Conservation (phyloP, 192 early-diverging fungal species). For the Coemansia sp. region DNA sequence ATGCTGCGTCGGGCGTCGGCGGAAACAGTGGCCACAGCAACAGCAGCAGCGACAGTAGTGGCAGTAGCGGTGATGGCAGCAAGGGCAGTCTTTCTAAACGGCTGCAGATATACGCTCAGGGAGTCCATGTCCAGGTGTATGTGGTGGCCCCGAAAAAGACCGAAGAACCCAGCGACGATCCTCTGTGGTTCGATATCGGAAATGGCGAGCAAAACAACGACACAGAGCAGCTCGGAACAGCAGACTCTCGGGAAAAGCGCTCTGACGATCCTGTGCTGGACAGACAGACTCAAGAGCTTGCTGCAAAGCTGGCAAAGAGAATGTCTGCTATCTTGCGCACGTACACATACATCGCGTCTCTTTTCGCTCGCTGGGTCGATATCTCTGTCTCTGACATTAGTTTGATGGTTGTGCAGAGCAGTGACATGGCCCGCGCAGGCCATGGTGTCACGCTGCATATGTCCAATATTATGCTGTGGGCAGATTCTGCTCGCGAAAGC, state of each 20-base stretch:
- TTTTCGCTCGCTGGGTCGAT: constrained; percentile 53
- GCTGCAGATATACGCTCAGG: constrained; percentile 48
- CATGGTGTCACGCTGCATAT: constrained; percentile 48
- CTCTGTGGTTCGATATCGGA: constrained; percentile 27
- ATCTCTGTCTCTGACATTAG: constrained; percentile 39
- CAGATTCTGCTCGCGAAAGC: constrained; percentile 44
- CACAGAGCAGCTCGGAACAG: not conserved
- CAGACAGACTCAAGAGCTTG: constrained; percentile 27
- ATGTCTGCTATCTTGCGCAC: constrained; percentile 48
- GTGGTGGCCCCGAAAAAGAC: constrained; percentile 7
- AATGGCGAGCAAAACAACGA: not conserved
- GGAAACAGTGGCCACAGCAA: not conserved
- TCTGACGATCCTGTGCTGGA: constrained; percentile 25
- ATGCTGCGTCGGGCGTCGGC: not conserved
- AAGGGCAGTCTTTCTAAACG: constrained; percentile 33
- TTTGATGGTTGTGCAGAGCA: constrained; percentile 36
- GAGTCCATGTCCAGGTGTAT: constrained; percentile 41
- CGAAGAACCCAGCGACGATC: constrained; percentile 2
- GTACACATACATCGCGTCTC: constrained; percentile 47
- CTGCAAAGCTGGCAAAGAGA: constrained; percentile 37
- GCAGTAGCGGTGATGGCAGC: not conserved
- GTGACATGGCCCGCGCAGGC: constrained; percentile 46
- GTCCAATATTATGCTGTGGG: constrained; percentile 41
- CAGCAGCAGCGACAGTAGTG: not conserved
- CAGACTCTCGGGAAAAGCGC: not conserved